Base-by-base conservation (phyloP, 225 moss, liverwort and hornwort genomes). In the Polytrichum commune region DNA sequence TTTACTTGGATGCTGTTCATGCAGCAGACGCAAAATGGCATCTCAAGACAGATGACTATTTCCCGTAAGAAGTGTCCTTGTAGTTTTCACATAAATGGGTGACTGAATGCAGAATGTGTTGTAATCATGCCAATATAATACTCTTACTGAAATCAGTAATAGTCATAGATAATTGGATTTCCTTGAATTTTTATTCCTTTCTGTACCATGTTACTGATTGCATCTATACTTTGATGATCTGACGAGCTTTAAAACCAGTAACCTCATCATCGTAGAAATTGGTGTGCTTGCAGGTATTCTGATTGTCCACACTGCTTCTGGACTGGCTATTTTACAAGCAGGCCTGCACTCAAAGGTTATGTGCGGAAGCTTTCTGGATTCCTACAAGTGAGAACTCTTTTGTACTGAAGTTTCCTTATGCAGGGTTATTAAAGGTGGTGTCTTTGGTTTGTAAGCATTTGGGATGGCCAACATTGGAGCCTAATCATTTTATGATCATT, bases 301-400 rank as follows among this genome's bases (percentile, higher is more conserved):
- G 86, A 93, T 72, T 80, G 74, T 73, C 88, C 91, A 29, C 86
- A 91, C 80, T 88, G 91, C 80, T 98, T 93, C 76, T 98, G 98
- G 98, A 98, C 98, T 54, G 98, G 98, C 55, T 98, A 98, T 77
- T 98, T 93, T 60, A 91, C 90, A 33, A 98, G 98, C 78, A 81
- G 98, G 71, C 76, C 92, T 46, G 80, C 92, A 70, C 84, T 98
- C 60, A 95, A 95, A 76, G 85, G 98, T 81, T 95, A 95, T 69
- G 98, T 95, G 76, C 93, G 98, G 56, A 89, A 82, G 81, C 86
- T 93, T 53, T 83, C 89, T 77, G 91, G 93, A 35, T 82, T 90
- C 46, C 87, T 98, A 25, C 95, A 93, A 83, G 96, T 96, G 82
- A 84, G 86, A 57, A 72, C 57, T 56, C 72, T 66, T 58, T 5